Evolutionary conservation across 257 asterid genomes (phyloP), one percentile per base, ranked within the genome.

Genomic region (Solanum chaucha): DNA sequence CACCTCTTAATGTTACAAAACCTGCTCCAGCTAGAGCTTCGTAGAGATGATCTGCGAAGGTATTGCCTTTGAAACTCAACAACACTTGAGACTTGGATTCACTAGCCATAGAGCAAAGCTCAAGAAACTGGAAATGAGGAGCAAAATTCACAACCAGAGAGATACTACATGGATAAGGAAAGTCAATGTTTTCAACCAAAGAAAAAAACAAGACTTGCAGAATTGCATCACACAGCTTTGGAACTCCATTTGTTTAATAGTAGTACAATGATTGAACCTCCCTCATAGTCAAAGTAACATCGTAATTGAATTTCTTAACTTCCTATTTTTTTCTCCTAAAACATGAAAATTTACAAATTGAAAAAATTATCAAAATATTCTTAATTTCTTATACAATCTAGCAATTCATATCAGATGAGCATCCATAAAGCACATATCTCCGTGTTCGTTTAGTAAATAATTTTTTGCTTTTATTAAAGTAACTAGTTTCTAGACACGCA

Each of bases 11-110:
- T 26, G 86, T 65, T 28, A 20, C 11, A 58, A 87, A 73, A 8
- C 89, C 89, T 32, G 80, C 73, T 44, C 46, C 44, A 13, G 65
- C 24, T 22, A 87, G 38, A 74, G 89, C 86, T 61, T 65, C 85
- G 32, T 81, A 82, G 61, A 87, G 89, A 48, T 68, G 82, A 81
- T 61, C 82, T 44, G 61, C 35, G 24, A 87, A 81, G 14, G 20
- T 67, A 4, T 68, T 81, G 82, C 34, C 86, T 6, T 71, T 59
- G 78, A 80, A 87, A 81, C 88, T 87, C 55, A 87, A 81, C 7
- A 41, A 81, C 55, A 87, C 88, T 35, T 81, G 86, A 61, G 11
- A 78, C 17, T 44, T 44, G 15, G 9, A 35, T 17, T 28, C 84
- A 26, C 44, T 48, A 9, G 68, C 19, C 85, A 81, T 81, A 28